Conservation (phyloP, 139 green algal species). For the Chlorella sorokiniana region DNA sequence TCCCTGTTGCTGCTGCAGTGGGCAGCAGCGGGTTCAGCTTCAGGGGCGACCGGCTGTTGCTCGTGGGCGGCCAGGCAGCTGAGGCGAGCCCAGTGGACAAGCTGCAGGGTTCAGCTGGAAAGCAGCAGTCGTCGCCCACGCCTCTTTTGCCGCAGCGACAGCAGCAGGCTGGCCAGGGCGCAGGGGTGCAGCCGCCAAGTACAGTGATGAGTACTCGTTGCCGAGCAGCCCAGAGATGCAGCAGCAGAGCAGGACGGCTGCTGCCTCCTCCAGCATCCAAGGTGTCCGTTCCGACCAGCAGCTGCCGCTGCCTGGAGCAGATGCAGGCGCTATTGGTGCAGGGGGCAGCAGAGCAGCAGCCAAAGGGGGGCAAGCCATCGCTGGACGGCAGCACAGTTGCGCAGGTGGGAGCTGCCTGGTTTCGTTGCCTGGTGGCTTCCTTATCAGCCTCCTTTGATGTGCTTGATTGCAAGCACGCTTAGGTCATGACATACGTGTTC, state of each 20-base stretch:
- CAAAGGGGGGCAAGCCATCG: neutral
- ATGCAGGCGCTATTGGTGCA: neutral
- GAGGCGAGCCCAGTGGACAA: neutral
- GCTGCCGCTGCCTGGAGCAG: too few relatives aligned
- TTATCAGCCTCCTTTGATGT: too few relatives aligned
- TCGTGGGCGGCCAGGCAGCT: neutral
- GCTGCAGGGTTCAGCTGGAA: neutral
- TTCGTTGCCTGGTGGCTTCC: neutral
- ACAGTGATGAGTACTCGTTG: slow-evolving; percentile 1
- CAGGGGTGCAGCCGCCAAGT: neutral
- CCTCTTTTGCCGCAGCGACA: neutral
- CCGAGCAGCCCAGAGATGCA: neutral
- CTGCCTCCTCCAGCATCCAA: neutral
- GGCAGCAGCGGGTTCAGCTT: slow-evolving; percentile 28
- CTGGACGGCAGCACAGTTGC: neutral
- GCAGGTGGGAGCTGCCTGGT: neutral
- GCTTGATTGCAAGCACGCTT: too few relatives aligned
- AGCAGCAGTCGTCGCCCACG: neutral
- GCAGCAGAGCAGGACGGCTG: neutral
- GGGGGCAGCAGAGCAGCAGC: slow-evolving; percentile 10
- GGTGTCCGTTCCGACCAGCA: neutral
- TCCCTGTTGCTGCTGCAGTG: neutral
- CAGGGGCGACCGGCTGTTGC: slow-evolving; percentile 11
- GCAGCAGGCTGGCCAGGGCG: neutral
- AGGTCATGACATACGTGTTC: too few relatives aligned